phyloP scores from a whole-genome alignment of 179 eudicot species.

The Gypsophila paniculata region DNA sequence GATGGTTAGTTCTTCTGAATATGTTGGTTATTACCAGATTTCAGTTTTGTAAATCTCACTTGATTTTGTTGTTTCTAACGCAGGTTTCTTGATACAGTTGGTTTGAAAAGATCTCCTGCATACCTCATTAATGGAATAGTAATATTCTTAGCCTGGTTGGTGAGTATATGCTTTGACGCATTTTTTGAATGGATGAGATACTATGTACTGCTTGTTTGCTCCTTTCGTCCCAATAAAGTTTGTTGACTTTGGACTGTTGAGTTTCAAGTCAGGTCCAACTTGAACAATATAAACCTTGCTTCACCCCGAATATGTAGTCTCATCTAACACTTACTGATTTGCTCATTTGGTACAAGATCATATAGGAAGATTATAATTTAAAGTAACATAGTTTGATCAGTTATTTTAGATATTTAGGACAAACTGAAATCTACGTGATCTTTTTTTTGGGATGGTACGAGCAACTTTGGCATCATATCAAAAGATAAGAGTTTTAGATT shows the following conservation, averaged over 20 bases:
- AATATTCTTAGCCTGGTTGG: constrained; percentile 95
- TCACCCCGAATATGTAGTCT: not conserved
- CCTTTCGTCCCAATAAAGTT: not conserved
- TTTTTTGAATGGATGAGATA: not conserved
- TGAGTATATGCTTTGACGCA: constrained; percentile 34
- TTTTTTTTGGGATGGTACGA: too few species aligned
- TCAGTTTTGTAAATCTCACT: constrained; percentile 15
- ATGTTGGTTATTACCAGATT: constrained; percentile 2
- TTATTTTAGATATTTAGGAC: not conserved
- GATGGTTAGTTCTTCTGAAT: constrained; percentile 30
- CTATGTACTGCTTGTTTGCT: not conserved
- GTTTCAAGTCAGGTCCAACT: not conserved
- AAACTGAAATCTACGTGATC: too few species aligned
- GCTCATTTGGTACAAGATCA: not conserved
- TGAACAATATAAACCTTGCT: not conserved
- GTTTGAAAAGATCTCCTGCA: constrained; percentile 78
- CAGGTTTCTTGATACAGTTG: constrained; percentile 92
- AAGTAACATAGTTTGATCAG: not conserved
- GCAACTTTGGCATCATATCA: not conserved
- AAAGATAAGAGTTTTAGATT: too few species aligned
- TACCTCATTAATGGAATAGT: constrained; percentile 86
- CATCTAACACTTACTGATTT: not conserved
- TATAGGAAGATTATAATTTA: not conserved
- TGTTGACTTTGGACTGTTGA: not conserved
- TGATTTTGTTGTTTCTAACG: not conserved